Conservation (phyloP, 2,329 filamentous ascomycete species). For the Neoscytalidium dimidiatum region DNA sequence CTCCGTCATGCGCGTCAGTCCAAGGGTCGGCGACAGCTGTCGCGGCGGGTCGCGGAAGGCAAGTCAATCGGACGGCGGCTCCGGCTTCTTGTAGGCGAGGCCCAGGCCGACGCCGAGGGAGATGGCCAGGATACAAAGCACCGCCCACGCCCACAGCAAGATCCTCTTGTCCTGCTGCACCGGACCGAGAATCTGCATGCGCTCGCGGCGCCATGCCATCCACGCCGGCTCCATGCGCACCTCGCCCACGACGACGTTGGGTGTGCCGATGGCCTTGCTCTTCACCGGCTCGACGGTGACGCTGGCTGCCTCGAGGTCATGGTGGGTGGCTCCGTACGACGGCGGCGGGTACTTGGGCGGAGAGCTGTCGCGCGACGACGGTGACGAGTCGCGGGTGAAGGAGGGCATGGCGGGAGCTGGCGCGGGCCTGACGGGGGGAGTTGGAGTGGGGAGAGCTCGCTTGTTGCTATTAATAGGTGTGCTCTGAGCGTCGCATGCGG, state of each 20-base stretch:
- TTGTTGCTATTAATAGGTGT: not conserved
- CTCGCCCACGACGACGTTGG: not conserved
- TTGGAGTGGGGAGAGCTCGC: not conserved
- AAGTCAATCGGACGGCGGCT: not conserved
- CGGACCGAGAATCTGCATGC: slow-evolving; percentile 8
- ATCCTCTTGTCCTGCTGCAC: slow-evolving; percentile 15
- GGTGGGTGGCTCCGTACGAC: not conserved
- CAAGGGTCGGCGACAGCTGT: not conserved
- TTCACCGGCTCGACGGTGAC: not conserved
- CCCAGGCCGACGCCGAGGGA: slow-evolving; percentile 11
- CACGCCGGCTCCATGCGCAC: slow-evolving; percentile 15
- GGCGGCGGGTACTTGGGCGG: slow-evolving; percentile 10
- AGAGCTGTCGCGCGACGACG: not conserved
- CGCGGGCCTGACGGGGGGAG: not conserved
- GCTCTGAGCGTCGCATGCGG: not conserved
- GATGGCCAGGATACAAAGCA: slow-evolving; percentile 13
- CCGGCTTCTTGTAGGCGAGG: not conserved
- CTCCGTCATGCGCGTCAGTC: not conserved
- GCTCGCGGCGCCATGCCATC: slow-evolving; percentile 15
- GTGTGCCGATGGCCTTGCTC: not conserved
- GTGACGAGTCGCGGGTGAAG: not conserved
- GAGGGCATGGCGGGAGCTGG: not conserved
- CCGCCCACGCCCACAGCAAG: slow-evolving; percentile 9
- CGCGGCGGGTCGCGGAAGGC: too few species aligned
- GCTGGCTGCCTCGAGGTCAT: not conserved